Conservation (phyloP, 257 asterid species). For the Capsicum baccatum region DNA sequence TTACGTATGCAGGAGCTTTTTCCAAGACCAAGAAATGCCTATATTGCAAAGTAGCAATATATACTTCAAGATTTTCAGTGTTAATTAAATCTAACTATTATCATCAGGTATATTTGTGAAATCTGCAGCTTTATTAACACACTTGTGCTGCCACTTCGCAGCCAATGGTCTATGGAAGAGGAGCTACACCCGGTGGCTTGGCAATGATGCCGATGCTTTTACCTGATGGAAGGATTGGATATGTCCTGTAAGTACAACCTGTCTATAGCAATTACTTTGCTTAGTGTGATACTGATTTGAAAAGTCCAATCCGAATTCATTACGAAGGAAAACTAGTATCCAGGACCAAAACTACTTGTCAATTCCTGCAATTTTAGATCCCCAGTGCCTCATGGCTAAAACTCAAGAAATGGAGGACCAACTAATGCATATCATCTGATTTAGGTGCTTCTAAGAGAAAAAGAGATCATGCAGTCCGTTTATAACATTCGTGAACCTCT, state of each 20-base stretch:
- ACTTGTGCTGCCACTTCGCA: slow-evolving; percentile 37
- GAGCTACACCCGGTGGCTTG: slow-evolving; percentile 81
- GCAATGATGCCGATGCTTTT: slow-evolving; percentile 99
- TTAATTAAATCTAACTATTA: not conserved
- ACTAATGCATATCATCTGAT: not conserved
- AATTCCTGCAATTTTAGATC: not conserved
- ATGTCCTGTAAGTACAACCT: slow-evolving; percentile 81
- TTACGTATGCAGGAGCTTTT: not conserved
- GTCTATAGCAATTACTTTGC: not conserved
- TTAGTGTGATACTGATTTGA: not conserved
- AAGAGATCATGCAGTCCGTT: not conserved
- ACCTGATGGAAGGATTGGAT: slow-evolving; percentile 99
- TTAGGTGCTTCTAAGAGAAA: not conserved
- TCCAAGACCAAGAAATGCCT: not conserved
- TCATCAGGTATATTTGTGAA: not conserved
- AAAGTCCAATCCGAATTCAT: not conserved
- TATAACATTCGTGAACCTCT: not conserved
- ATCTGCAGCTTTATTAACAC: slow-evolving; percentile 23
- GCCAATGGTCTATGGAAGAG: slow-evolving; percentile 86
- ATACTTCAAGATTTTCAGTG: not conserved
- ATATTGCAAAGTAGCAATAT: not conserved
- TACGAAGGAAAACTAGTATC: not conserved
- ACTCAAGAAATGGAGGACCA: not conserved
- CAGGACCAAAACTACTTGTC: not conserved
- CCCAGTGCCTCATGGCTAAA: not conserved